Evolutionary conservation across 441 rosid genomes (phyloP), one percentile per base, ranked within the genome.

Genomic region (Corymbia calophylla): DNA sequence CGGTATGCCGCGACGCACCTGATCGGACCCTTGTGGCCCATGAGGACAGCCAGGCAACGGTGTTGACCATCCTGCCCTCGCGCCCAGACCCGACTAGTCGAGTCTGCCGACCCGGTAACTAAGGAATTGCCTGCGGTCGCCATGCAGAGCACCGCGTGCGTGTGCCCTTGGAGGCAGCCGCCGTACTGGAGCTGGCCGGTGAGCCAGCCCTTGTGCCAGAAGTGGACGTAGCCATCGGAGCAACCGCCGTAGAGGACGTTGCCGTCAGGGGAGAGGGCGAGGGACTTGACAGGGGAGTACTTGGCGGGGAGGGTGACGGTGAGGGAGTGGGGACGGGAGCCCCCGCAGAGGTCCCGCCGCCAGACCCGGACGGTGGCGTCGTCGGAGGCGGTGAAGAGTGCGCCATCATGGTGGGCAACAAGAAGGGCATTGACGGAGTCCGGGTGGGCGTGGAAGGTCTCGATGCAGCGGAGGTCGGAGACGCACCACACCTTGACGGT

Each of bases 401-500:
- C 88, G 8, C 95, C 96, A 0, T 93, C 94, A 3, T 91, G 92
- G 7, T 94, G 81, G 3, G 90, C 91, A 4, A 87, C 89, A 49
- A 95, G 86, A 77, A 93, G 87, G 85, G 93, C 92, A 13, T 95
- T 95, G 93, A 95, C 89, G 2, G 95, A 91, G 58, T 93, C 92
- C 1, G 92, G 87, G 88, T 94, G 95, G 31, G 96, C 96, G 48
- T 90, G 92, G 91, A 95, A 92, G 48, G 95, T 91, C 89, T 94
- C 96, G 51, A 92, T 90, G 93, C 95, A 95, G 86, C 93, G 93
- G 89, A 91, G 86, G 93, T 95, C 94, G 48, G 94, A 90, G 87
- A 93, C 60, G 32, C 93, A 88, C 96, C 96, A 94, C 48, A 94
- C 94, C 92, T 94, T 94, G 32, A 94, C 92, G 21, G 95, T 93